These are phyloP conservation scores for Bidens hawaiensis DNA, from an alignment of 140 eudicot species.

Conservation along the genomic window DNA sequence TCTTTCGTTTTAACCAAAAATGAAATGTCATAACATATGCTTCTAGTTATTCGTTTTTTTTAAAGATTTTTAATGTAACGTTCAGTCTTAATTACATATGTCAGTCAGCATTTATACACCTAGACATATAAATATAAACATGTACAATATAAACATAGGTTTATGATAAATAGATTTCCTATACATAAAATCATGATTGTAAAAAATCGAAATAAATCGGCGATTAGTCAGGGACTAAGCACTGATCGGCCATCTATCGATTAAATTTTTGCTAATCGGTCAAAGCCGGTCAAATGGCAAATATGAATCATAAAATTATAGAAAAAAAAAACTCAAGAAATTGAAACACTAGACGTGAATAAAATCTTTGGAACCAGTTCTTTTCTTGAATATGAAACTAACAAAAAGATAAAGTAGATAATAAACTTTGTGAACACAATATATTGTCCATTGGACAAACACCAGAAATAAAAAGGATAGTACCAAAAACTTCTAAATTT, in stretches of 20 bases:
- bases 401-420: neutral
- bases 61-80: constrained; percentile 18
- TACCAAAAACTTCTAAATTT: neutral
- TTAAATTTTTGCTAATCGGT: too few species aligned
- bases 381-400: neutral
- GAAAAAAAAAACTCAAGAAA: neutral
- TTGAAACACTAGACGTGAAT: neutral
- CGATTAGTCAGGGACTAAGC: too few species aligned
- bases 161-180: neutral
- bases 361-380: neutral
- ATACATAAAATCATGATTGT: neutral
- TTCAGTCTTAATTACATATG: neutral
- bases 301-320: too few species aligned
- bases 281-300: too few species aligned
- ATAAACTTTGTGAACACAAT: neutral
- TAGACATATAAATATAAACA: neutral
- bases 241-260: too few species aligned
- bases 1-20: constrained; percentile 24
- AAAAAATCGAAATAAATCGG: too few species aligned
- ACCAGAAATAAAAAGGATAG: constrained; percentile 6
- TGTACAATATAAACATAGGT: neutral
- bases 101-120: neutral
- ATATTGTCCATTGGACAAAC: constrained; percentile 26
- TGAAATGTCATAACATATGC: constrained; percentile 23
- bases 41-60: constrained; percentile 6